phyloP scores from a whole-genome alignment of 306 rosid species.

The Crataegus laevigata region DNA sequence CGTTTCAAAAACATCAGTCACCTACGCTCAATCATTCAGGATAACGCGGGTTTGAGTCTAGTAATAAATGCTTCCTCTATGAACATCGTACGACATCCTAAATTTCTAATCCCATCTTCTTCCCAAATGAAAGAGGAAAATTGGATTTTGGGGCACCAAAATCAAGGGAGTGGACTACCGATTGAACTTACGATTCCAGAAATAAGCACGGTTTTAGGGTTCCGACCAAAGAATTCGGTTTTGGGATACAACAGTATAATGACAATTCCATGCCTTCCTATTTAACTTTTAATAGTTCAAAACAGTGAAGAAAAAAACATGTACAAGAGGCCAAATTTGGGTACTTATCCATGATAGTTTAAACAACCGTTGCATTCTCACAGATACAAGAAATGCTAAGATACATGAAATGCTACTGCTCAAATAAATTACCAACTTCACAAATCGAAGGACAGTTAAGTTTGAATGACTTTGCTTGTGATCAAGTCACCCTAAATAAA shows the following conservation, averaged over 20 bases:
- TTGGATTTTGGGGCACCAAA: too few relatives aligned
- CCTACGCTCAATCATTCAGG: too few relatives aligned
- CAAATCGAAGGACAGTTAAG: conserved; percentile 8
- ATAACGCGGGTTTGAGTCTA: too few relatives aligned
- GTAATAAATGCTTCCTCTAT: too few relatives aligned
- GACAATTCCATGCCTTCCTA: background rate
- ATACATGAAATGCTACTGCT: background rate
- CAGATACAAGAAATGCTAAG: background rate
- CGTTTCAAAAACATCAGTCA: too few relatives aligned
- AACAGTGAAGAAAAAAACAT: background rate
- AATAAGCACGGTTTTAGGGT: background rate
- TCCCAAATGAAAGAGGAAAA: too few relatives aligned
- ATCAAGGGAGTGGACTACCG: too few relatives aligned
- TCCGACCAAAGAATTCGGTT: background rate
- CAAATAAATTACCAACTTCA: conserved; percentile 12
- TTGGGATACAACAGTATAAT: background rate
- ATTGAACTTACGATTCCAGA: background rate
- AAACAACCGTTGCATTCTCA: background rate
- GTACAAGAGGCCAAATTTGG: background rate
- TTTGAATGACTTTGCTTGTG: background rate
- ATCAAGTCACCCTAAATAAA: background rate
- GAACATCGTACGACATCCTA: too few relatives aligned
- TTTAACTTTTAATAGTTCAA: background rate
- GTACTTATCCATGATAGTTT: background rate
- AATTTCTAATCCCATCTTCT: too few relatives aligned